phyloP scores from a whole-genome alignment of 2,329 filamentous ascomycete species.

The Penicillium sp. region DNA sequence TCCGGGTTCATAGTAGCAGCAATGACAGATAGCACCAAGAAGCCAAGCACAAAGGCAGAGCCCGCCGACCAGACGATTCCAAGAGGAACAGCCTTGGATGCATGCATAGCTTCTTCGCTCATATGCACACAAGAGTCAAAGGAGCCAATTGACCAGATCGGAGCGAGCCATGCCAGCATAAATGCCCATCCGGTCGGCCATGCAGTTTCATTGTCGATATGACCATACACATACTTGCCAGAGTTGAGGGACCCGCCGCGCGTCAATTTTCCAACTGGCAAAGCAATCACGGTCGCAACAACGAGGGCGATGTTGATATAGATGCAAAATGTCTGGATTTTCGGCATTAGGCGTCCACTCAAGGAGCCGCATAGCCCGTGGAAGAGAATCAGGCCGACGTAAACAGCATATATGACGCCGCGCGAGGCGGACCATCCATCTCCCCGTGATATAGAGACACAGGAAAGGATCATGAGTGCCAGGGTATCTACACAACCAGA shows the following conservation, averaged over 20 bases:
- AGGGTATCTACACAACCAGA: slow-evolving; percentile 25
- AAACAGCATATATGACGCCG: slow-evolving; percentile 58
- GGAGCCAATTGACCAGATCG: slow-evolving; percentile 58
- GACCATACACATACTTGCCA: slow-evolving; percentile 53
- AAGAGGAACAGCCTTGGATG: slow-evolving; percentile 57
- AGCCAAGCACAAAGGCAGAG: slow-evolving; percentile 51
- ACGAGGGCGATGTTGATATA: slow-evolving; percentile 57
- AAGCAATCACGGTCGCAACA: slow-evolving; percentile 54
- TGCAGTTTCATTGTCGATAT: slow-evolving; percentile 57
- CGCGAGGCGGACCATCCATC: slow-evolving; percentile 57
- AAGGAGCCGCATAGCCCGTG: slow-evolving; percentile 56
- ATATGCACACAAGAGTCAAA: slow-evolving; percentile 61
- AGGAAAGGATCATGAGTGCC: slow-evolving; percentile 46
- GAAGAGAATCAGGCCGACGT: slow-evolving; percentile 52
- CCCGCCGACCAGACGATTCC: slow-evolving; percentile 49
- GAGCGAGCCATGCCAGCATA: slow-evolving; percentile 59
- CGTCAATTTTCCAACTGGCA: slow-evolving; percentile 51
- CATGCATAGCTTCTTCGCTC: slow-evolving; percentile 61
- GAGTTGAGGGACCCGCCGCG: slow-evolving; percentile 33
- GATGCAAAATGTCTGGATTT: slow-evolving; percentile 57
- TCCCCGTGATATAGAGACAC: slow-evolving; percentile 57
- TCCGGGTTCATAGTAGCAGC: slow-evolving; percentile 58
- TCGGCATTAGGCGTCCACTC: slow-evolving; percentile 57
- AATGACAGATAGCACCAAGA: slow-evolving; percentile 57
- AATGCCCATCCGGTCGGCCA: slow-evolving; percentile 60